Conservation (phyloP, 2,329 filamentous ascomycete genomes). For the Moelleriella libera region DNA sequence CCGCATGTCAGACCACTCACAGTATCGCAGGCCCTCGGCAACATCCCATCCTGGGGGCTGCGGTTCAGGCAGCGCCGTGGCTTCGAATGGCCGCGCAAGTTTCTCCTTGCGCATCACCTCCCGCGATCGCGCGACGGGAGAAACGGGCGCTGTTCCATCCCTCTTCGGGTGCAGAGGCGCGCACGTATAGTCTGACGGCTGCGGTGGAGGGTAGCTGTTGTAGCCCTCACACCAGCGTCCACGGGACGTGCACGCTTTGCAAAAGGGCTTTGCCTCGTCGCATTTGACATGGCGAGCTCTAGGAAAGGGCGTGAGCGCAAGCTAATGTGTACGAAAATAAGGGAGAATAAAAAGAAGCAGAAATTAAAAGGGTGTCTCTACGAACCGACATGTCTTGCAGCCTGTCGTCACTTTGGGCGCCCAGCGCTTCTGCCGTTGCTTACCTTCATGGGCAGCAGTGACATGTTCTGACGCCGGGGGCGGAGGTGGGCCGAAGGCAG, state of each 20-base stretch:
- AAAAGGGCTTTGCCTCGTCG: slow-evolving; percentile 2
- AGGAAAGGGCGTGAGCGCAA: background rate
- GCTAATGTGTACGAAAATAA: background rate
- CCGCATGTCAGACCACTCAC: background rate
- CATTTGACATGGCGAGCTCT: slow-evolving; percentile 2
- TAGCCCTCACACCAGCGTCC: slow-evolving; percentile 2
- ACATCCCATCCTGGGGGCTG: slow-evolving; percentile 2
- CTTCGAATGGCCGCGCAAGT: background rate
- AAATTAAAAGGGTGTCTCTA: background rate
- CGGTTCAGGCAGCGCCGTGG: background rate
- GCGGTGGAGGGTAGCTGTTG: background rate
- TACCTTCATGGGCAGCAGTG: background rate
- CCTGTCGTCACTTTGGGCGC: slow-evolving; percentile 2
- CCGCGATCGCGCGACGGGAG: background rate
- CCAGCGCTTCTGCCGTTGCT: slow-evolving; percentile 2
- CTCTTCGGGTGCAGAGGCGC: background rate
- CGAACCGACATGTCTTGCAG: slow-evolving; percentile 5
- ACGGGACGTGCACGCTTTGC: slow-evolving; percentile 2
- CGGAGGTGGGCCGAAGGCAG: too few relatives aligned
- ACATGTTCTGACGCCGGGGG: background rate
- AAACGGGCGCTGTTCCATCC: background rate
- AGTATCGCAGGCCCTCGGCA: slow-evolving; percentile 1
- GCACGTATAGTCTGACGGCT: background rate
- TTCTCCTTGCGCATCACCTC: background rate
- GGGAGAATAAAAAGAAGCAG: background rate